phyloP scores from a whole-genome alignment of 2,329 filamentous ascomycete genomes.

The Magnaporthiopsis incrustans region DNA sequence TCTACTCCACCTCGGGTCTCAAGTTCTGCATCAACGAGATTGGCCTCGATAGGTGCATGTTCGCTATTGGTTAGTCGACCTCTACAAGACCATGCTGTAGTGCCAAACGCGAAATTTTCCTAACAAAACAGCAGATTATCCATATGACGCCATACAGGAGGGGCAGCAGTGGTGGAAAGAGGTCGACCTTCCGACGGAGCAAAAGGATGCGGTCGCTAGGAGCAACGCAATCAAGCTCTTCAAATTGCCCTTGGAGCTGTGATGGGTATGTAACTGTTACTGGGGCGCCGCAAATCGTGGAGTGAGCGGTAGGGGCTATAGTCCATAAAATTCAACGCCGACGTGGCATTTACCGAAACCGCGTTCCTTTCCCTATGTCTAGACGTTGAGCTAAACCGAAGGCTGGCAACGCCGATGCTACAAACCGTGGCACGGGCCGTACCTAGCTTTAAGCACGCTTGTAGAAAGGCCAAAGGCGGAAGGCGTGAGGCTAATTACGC shows the following conservation, averaged over 20 bases:
- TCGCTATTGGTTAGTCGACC: slow-evolving; percentile 27
- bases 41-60: slow-evolving; percentile 29
- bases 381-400: too few species aligned
- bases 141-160: slow-evolving; percentile 24
- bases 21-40: slow-evolving; percentile 32
- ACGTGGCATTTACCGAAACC: too few species aligned
- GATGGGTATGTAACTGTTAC: not conserved
- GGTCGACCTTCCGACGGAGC: slow-evolving; percentile 18
- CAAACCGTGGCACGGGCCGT: too few species aligned
- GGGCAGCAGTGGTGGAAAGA: slow-evolving; percentile 25
- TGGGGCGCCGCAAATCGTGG: too few species aligned
- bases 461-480: too few species aligned
- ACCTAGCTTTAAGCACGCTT: too few species aligned
- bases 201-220: slow-evolving; percentile 21
- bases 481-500: too few species aligned
- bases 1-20: slow-evolving; percentile 30
- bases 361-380: too few species aligned
- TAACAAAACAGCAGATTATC: slow-evolving; percentile 20
- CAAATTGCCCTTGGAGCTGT: slow-evolving; percentile 22
- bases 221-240: slow-evolving; percentile 25
- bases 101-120: not conserved
- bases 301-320: too few species aligned
- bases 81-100: too few species aligned
- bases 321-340: too few species aligned
- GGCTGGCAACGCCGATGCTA: too few species aligned